Evolutionary conservation across 164 flowering plant genomes (phyloP).

Genomic region (Aristolochia fimbriata): DNA sequence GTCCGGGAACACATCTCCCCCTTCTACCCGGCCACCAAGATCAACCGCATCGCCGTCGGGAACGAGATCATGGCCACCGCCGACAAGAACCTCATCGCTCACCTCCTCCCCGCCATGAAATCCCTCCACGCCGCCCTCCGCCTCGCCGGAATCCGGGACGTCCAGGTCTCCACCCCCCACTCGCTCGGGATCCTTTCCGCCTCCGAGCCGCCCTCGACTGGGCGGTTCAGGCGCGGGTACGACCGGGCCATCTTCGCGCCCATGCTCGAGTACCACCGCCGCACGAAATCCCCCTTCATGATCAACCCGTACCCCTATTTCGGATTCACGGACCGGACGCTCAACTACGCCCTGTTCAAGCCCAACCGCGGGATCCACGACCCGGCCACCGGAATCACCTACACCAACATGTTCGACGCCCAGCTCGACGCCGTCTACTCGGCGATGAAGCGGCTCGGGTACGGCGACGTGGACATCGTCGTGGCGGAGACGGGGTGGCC

Average conservation of each 20-base stretch:
- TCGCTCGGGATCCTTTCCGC: conserved; percentile 49
- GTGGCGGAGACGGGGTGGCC: conserved; percentile 97
- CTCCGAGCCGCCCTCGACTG: conserved; percentile 58
- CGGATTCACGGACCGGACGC: conserved; percentile 26
- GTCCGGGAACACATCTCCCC: conserved; percentile 42
- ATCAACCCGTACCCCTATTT: conserved; percentile 90
- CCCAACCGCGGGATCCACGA: conserved; percentile 49
- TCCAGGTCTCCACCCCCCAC: conserved; percentile 70
- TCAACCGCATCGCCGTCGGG: conserved; percentile 55
- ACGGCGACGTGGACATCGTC: conserved; percentile 66
- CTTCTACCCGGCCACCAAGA: conserved; percentile 51
- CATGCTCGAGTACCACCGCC: conserved; percentile 45
- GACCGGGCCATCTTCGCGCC: conserved; percentile 44
- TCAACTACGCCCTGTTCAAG: conserved; percentile 49
- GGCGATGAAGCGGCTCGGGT: conserved; percentile 60
- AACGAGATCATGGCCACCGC: conserved; percentile 50
- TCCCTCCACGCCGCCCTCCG: conserved; percentile 48
- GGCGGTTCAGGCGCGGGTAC: conserved; percentile 53
- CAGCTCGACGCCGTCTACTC: conserved; percentile 53
- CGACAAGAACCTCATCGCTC: conserved; percentile 27
- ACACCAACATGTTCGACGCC: conserved; percentile 73
- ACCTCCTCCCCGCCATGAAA: conserved; percentile 72
- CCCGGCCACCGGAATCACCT: conserved; percentile 27
- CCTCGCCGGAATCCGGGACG: conserved; percentile 27
- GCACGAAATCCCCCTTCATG: conserved; percentile 66